Conservation (phyloP, 192 early-diverging fungal genomes). For the Phlyctochytrium bullatum region DNA sequence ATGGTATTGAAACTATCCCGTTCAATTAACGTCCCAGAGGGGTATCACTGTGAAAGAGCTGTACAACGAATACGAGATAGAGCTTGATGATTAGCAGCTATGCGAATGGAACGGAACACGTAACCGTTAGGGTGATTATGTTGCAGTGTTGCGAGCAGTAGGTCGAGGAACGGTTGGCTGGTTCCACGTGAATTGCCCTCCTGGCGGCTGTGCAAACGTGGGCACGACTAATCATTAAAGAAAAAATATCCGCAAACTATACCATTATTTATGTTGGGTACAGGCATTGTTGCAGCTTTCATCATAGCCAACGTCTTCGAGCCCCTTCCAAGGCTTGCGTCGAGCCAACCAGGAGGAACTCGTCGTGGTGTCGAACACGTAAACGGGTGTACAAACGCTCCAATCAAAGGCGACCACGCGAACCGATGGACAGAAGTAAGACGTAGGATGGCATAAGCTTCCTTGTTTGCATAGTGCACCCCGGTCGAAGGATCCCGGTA, state of each 20-base stretch:
- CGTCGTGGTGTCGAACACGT: not conserved
- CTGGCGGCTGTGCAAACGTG: no score
- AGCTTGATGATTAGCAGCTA: not conserved
- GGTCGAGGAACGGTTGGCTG: no score
- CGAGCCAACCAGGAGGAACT: not conserved
- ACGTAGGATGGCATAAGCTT: constrained; percentile 46
- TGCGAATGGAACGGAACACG: not conserved
- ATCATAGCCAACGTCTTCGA: not conserved
- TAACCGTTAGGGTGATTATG: not conserved
- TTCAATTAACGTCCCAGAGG: not conserved
- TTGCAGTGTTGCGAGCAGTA: not conserved
- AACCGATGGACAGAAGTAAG: constrained; percentile 41
- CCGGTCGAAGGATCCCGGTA: constrained; percentile 54
- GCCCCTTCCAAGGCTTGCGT: not conserved
- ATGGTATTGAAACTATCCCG: not conserved
- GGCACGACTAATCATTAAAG: no score
- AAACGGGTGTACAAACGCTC: constrained; percentile 21
- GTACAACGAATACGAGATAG: not conserved
- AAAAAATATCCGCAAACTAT: no score
- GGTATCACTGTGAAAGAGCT: not conserved
- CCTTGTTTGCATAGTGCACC: constrained; percentile 51
- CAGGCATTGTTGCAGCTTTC: no score
- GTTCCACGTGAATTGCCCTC: no score
- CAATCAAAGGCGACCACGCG: constrained; percentile 46
- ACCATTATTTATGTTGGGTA: no score